Evolutionary conservation across 257 asterid species (phyloP).

Genomic region (Nemophila menziesii): DNA sequence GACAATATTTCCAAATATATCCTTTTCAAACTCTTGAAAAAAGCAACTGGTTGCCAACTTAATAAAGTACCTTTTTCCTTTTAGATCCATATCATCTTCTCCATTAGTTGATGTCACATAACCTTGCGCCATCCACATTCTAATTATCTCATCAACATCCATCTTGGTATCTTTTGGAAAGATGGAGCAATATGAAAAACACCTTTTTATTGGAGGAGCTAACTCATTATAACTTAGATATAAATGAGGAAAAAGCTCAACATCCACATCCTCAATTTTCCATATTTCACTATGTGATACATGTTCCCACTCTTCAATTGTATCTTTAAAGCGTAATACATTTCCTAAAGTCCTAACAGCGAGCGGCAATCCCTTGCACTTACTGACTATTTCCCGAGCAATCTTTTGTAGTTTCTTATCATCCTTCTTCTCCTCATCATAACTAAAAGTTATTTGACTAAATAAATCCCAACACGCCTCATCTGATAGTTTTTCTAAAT

Average conservation of each 20-base stretch:
- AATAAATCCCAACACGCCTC: constrained; percentile 20
- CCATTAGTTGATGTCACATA: constrained; percentile 7
- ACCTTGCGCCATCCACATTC: constrained; percentile 19
- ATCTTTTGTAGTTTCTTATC: constrained; percentile 7
- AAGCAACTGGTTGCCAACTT: constrained; percentile 9
- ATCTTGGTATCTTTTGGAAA: constrained; percentile 14
- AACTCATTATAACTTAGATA: too few species aligned
- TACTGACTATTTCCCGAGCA: constrained; percentile 15
- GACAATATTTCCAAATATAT: background rate
- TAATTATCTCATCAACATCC: constrained; percentile 11
- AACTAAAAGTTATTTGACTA: constrained; percentile 14
- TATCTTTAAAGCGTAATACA: constrained; percentile 15
- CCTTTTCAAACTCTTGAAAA: constrained; percentile 11
- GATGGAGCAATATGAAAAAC: too few species aligned
- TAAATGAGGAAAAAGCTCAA: too few species aligned
- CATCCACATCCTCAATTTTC: constrained; percentile 10
- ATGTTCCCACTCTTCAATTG: constrained; percentile 13
- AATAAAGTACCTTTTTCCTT: constrained; percentile 1
- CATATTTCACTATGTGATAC: constrained; percentile 21
- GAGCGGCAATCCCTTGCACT: constrained; percentile 22
- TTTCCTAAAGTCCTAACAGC: constrained; percentile 19
- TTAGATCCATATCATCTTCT: constrained; percentile 8
- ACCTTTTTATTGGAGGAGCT: too few species aligned
- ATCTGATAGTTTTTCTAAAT: constrained; percentile 9
- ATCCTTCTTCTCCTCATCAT: constrained; percentile 9